Evolutionary conservation across 805 yeast species (phyloP).

Genomic region (Candida palmyrensis): DNA sequence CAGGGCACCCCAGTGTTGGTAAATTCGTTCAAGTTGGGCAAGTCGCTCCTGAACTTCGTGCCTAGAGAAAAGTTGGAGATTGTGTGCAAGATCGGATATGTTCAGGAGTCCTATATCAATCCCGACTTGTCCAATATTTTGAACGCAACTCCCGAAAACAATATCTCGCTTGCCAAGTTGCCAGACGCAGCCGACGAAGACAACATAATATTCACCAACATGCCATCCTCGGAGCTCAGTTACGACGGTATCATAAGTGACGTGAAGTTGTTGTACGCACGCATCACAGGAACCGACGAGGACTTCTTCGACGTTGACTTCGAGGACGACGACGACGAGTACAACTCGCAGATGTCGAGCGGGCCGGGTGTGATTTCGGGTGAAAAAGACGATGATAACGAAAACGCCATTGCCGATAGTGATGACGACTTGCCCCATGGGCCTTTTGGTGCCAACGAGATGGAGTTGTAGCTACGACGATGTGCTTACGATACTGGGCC

Average conservation of each 20-base stretch:
- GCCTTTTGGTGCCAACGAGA: conserved; percentile 40
- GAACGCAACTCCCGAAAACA: conserved; percentile 23
- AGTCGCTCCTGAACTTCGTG: conserved; percentile 76
- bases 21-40: conserved; percentile 81
- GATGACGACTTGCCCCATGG: conserved; percentile 33
- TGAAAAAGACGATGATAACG: conserved; percentile 11
- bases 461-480: conserved; percentile 35
- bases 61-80: conserved; percentile 62
- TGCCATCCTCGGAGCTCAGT: conserved; percentile 83
- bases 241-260: conserved; percentile 89
- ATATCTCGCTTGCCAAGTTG: conserved; percentile 17
- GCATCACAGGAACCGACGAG: conserved; percentile 87
- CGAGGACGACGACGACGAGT: conserved; percentile 81
- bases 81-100: conserved; percentile 37
- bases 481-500: too few relatives aligned
- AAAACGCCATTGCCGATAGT: conserved; percentile 34
- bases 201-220: conserved; percentile 38
- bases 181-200: conserved; percentile 42
- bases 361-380: conserved; percentile 2
- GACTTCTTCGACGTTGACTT: conserved; percentile 96
- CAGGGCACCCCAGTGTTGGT: conserved; percentile 59
- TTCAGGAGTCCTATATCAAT: conserved; percentile 31
- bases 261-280: conserved; percentile 66
- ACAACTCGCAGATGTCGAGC: conserved; percentile 4
- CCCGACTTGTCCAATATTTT: conserved; percentile 36